Evolutionary conservation across 2,329 filamentous ascomycete species (phyloP).

Genomic region (Aspergillus arachidicola): DNA sequence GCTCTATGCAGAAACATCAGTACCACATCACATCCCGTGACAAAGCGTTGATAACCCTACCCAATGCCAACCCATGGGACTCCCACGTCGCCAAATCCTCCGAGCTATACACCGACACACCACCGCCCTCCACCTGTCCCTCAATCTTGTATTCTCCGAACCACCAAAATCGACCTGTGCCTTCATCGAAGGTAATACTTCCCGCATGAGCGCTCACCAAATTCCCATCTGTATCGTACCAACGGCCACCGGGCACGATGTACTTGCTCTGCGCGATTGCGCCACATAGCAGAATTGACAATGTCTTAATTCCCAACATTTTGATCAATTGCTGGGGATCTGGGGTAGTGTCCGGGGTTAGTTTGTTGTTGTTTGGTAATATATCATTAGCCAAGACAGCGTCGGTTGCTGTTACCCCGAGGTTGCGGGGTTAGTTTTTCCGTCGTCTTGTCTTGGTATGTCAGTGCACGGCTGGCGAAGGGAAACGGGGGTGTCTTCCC

Average conservation of each 20-base stretch:
- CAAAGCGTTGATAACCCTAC: slow-evolving; percentile 34
- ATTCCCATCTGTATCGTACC: slow-evolving; percentile 63
- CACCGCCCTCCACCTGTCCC: slow-evolving; percentile 61
- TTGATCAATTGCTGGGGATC: not conserved
- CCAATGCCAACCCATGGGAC: slow-evolving; percentile 58
- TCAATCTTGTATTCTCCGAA: slow-evolving; percentile 66
- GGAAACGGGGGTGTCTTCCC: not conserved
- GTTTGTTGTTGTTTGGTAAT: not conserved
- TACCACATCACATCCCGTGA: not conserved
- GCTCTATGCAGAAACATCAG: slow-evolving; percentile 34
- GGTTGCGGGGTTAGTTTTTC: slow-evolving; percentile 15
- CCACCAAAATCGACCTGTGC: slow-evolving; percentile 60
- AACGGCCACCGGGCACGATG: slow-evolving; percentile 64
- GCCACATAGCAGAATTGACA: slow-evolving; percentile 8
- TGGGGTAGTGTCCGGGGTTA: no score
- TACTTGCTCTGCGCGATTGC: slow-evolving; percentile 47
- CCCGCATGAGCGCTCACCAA: slow-evolving; percentile 65
- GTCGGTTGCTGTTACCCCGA: slow-evolving; percentile 19
- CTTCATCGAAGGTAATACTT: slow-evolving; percentile 55
- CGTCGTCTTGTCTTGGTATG: not conserved
- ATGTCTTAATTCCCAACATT: slow-evolving; percentile 3
- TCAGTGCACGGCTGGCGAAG: not conserved
- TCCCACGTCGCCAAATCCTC: slow-evolving; percentile 63
- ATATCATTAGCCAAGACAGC: slow-evolving; percentile 7
- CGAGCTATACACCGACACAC: slow-evolving; percentile 63